A percentile compares a stretch with the other conserved stretches of the same genome.
phyloP scores from a whole-genome alignment of 148 eudicot genomes.

The Chenopodium quinoa region DNA sequence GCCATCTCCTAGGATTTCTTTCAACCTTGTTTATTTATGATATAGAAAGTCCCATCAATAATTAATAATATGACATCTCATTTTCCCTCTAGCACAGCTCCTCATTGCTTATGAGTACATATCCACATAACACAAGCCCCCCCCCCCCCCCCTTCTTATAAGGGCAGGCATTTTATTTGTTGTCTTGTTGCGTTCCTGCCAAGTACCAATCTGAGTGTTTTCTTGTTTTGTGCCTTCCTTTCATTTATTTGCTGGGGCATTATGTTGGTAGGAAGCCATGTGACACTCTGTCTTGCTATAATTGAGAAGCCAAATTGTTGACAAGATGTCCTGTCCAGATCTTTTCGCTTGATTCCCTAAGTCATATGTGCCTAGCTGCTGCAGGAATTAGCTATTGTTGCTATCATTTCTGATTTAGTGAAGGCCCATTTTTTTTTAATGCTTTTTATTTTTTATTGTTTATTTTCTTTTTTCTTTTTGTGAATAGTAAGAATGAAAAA shows the following conservation, averaged over 20 bases:
- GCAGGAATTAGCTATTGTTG: neutral
- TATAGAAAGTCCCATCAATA: neutral
- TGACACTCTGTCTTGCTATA: neutral
- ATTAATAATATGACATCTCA: neutral
- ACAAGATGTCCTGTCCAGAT: neutral
- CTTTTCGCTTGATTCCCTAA: neutral
- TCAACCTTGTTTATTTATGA: neutral
- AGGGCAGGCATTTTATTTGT: neutral
- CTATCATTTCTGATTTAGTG: neutral
- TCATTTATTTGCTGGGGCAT: neutral
- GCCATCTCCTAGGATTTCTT: neutral
- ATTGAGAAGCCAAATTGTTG: neutral
- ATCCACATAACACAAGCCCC: neutral
- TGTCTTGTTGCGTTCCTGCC: neutral
- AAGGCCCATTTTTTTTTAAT: neutral
- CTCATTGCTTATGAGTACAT: neutral
- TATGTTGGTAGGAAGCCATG: neutral
- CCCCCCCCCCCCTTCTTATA: neutral
- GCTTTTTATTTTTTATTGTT: neutral
- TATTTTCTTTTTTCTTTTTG: neutral
- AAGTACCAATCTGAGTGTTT: neutral
- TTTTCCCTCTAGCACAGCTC: neutral
- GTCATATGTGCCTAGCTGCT: neutral
- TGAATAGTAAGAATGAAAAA: neutral
- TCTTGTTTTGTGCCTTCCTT: neutral